A percentile compares a stretch with the other conserved stretches of the same genome.
Evolutionary conservation across 2,329 filamentous ascomycete genomes (phyloP).

Genomic region (Xylariaceae sp.): DNA sequence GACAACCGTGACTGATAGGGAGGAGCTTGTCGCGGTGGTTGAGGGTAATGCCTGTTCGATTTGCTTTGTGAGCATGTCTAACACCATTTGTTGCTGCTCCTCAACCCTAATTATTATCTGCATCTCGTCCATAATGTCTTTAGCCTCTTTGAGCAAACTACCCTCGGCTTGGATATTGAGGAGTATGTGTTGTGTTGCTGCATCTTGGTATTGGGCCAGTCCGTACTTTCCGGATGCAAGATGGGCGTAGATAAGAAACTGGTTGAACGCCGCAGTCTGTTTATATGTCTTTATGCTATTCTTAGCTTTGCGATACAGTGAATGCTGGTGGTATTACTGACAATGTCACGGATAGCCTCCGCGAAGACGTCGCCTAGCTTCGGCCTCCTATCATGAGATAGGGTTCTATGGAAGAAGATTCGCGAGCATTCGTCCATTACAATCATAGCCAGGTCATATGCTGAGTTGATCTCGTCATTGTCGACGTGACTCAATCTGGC

Average conservation of each 20-base stretch:
- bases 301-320: background rate
- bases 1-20: background rate
- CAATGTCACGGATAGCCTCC: conserved; percentile 33
- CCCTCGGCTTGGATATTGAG: conserved; percentile 36
- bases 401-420: conserved; percentile 40
- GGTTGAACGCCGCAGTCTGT: conserved; percentile 12
- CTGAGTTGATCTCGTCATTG: conserved; percentile 30
- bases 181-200: conserved; percentile 16
- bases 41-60: background rate
- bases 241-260: conserved; percentile 2
- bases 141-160: conserved; percentile 33
- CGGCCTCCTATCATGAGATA: conserved; percentile 32
- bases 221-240: background rate
- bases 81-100: conserved; percentile 24
- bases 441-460: conserved; percentile 39
- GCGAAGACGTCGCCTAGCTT: conserved; percentile 38
- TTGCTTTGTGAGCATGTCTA: background rate
- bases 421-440: conserved; percentile 42
- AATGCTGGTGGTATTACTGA: conserved; percentile 2
- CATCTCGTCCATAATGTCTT: conserved; percentile 38
- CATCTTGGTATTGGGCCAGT: background rate
- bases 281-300: conserved; percentile 16
- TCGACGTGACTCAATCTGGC: conserved; percentile 14
- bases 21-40: background rate
- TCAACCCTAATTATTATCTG: conserved; percentile 36